A percentile compares a stretch with the other conserved stretches of the same genome.
These are phyloP conservation scores for Leucoagaricus sp. DNA, from an alignment of 1,284 basidiomycete genomes.

Conservation along the genomic window DNA sequence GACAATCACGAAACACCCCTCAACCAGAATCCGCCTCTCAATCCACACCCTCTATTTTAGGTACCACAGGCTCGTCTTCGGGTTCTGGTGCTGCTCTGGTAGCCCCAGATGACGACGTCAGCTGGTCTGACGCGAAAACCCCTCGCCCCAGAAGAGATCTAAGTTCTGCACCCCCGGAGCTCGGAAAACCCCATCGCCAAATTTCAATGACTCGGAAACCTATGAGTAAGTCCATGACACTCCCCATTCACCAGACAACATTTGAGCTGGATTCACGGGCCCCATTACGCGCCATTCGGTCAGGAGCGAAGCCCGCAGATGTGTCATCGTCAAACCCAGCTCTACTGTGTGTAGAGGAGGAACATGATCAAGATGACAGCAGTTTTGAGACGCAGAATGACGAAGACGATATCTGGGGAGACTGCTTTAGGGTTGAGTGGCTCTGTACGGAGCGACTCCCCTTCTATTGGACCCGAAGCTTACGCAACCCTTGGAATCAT, in stretches of 20 bases:
- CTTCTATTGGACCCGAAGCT: conserved; percentile 75
- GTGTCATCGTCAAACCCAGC: conserved; percentile 22
- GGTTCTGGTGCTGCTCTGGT: neutral
- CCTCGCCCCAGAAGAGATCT: neutral
- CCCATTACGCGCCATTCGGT: conserved; percentile 41
- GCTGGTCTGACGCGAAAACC: neutral
- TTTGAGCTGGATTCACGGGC: conserved; percentile 47
- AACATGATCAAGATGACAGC: conserved; percentile 14
- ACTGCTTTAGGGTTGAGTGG: conserved; percentile 87
- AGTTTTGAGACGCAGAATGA: conserved; percentile 14
- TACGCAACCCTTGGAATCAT: conserved; percentile 93
- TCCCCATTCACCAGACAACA: conserved; percentile 12
- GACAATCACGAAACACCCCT: neutral
- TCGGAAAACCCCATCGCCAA: conserved; percentile 40
- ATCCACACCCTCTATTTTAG: neutral
- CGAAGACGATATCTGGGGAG: conserved; percentile 58
- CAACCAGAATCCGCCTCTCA: neutral
- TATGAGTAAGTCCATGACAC: conserved; percentile 19
- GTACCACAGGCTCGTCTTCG: neutral
- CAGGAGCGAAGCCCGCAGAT: conserved; percentile 19
- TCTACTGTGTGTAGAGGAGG: conserved; percentile 15
- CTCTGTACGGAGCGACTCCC: conserved; percentile 73
- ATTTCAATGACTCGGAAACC: conserved; percentile 31
- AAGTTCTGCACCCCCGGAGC: conserved; percentile 53
- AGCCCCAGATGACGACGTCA: neutral